Evolutionary conservation across 805 yeast species (phyloP).

Genomic region (Metschnikowia anglica): DNA sequence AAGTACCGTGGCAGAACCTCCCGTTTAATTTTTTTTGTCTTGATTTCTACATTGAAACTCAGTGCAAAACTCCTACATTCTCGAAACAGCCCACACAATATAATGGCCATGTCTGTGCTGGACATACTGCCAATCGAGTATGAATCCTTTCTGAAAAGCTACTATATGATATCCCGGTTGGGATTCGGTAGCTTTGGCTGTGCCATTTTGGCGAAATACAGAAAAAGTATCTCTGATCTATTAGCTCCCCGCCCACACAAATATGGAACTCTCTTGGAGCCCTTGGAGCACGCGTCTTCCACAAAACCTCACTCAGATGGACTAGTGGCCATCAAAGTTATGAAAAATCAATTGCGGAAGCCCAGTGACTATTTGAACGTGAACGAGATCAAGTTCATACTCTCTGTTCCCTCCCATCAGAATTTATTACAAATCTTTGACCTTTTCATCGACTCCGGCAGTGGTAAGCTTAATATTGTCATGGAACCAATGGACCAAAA

Average conservation of each 20-base stretch:
- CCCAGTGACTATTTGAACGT: slow-evolving; percentile 38
- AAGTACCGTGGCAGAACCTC: not conserved
- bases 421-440: slow-evolving; percentile 75
- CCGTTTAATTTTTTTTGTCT: not conserved
- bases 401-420: slow-evolving; percentile 67
- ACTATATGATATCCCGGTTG: slow-evolving; percentile 50
- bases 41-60: not conserved
- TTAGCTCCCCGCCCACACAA: slow-evolving; percentile 19
- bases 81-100: not conserved
- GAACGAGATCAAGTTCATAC: slow-evolving; percentile 66
- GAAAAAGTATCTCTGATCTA: slow-evolving; percentile 23
- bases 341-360: slow-evolving; percentile 46
- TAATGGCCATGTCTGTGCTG: slow-evolving; percentile 7
- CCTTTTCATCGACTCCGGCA: slow-evolving; percentile 65
- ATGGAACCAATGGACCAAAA: slow-evolving; percentile 90
- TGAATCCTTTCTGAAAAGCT: slow-evolving; percentile 28
- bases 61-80: not conserved
- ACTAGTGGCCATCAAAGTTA: slow-evolving; percentile 77
- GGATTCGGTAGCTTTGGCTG: slow-evolving; percentile 80
- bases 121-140: slow-evolving; percentile 13
- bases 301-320: slow-evolving; percentile 23
- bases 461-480: slow-evolving; percentile 67
- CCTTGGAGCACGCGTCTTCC: slow-evolving; percentile 27
- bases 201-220: slow-evolving; percentile 61
- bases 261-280: slow-evolving; percentile 53